Base-by-base conservation (phyloP, 73 alveolate species). In the Halteria grandinella region DNA sequence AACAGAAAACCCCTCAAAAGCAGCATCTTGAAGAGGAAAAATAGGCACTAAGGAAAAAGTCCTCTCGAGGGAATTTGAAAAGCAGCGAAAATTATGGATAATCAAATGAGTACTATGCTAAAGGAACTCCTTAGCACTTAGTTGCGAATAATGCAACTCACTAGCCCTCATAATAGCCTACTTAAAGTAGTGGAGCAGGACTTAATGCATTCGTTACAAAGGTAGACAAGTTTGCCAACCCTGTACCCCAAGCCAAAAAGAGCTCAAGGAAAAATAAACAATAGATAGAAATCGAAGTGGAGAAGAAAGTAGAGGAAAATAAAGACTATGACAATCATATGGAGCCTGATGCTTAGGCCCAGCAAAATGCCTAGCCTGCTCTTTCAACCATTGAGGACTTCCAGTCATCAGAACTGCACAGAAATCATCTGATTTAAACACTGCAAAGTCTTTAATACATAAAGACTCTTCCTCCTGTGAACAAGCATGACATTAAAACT, bases 371-470 rank as follows among this genome's bases (percentile, higher is more conserved):
- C n/a, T 7, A 36, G n/a, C n/a, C 5, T 11, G 11, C n/a, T 5
- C n/a, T 36, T 7, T 5, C 47, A 11, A 36, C 5, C n/a, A 7
- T 11, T 36, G 47, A 36, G 47, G 5, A 36, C 47, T 11, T 36
- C 47, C 5, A 7, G 47, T 75, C 43, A n/a, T 36, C 60, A 11
- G 87, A 75, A 48, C 44, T 75, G 5, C 87, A 75, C 31, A 55
- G 87, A 43, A 40, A 40, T 15, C 87, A 75, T 27, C 27, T 75
- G 11, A 37, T 75, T 1, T 40, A 75, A 51, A 75, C 87, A 6
- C 48, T 75, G 47, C 47, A 75, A 41, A 12, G 69, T 28, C 70
- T 75, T 7, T 28, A 75, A 27, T 75, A 75, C 47, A 57, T 75
- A 17, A 55, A 75, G 63, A 39, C 77, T 14, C 45, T 75, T 12